Evolutionary conservation across 192 early-diverging fungal species (phyloP).

Genomic region (Coemansia umbellata): DNA sequence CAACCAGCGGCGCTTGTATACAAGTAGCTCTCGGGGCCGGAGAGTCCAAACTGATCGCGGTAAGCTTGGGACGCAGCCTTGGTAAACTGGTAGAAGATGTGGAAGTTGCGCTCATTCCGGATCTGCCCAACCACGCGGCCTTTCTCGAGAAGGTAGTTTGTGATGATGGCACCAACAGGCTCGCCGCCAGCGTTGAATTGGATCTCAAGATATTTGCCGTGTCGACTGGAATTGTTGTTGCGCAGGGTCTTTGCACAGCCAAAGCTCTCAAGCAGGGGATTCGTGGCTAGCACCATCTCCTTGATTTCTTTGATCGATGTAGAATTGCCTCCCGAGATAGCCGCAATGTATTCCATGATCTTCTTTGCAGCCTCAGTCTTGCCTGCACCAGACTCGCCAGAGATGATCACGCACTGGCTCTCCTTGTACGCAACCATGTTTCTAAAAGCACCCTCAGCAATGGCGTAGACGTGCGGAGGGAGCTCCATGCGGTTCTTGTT

Average conservation of each 20-base stretch:
- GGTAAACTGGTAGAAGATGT: slow-evolving; percentile 91
- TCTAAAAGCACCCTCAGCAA: slow-evolving; percentile 86
- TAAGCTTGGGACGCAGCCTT: slow-evolving; percentile 74
- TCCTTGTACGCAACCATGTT: slow-evolving; percentile 98
- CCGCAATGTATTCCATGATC: slow-evolving; percentile 98
- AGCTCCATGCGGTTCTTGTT: slow-evolving; percentile 85
- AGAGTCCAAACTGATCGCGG: slow-evolving; percentile 63
- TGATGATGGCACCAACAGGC: slow-evolving; percentile 95
- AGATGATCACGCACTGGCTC: slow-evolving; percentile 98
- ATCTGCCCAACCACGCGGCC: slow-evolving; percentile 93
- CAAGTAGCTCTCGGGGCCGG: slow-evolving; percentile 73
- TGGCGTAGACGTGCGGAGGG: slow-evolving; percentile 97
- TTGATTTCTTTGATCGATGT: slow-evolving; percentile 88
- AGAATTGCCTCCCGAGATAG: slow-evolving; percentile 77
- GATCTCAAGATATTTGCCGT: slow-evolving; percentile 99
- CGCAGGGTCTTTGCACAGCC: slow-evolving; percentile 98
- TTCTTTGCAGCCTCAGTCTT: slow-evolving; percentile 90
- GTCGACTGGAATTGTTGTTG: slow-evolving; percentile 98
- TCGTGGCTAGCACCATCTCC: slow-evolving; percentile 97
- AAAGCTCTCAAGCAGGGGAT: slow-evolving; percentile 96
- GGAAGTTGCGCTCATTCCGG: slow-evolving; percentile 94
- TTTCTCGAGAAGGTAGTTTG: slow-evolving; percentile 97
- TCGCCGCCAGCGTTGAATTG: slow-evolving; percentile 90
- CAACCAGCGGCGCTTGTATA: slow-evolving; percentile 72
- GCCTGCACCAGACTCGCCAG: slow-evolving; percentile 92